Evolutionary conservation across 495 filamentous ascomycete genomes (phyloP), one percentile per base, ranked within the genome.

Genomic region (Penicillium longicatenatum): DNA sequence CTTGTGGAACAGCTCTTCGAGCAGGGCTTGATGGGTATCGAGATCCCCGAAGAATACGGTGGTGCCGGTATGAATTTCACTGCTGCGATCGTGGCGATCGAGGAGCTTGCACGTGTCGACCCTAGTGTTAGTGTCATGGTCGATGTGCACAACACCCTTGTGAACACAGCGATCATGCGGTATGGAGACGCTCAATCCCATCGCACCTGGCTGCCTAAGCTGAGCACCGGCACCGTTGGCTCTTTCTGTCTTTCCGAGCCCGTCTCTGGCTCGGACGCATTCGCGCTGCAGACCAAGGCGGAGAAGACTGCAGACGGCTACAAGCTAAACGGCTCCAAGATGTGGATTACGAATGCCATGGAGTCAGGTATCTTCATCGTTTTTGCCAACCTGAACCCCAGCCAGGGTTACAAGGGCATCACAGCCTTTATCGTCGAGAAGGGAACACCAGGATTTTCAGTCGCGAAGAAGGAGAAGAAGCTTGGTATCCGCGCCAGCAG

Each of bases 391-490:
- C 75, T 98, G 5, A 85, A 96, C 68, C 91, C 88, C 4, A 86
- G 82, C 72, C 88, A 91, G 70, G 92, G 89, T 12, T 96, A 99
- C 80, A 91, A 91, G 71, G 94, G 94, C 39, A 99, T 99, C 74
- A 93, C 92, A 1, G 93, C 93, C 43, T 98, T 99, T 72, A 83
- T 99, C 61, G 85, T 98, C 19, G 92, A 97, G 77, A 96, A 96
- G 76, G 86, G 78, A 63, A 89, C 85, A 49, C 86, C 88, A 54
- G 94, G 94, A 5, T 98, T 99, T 82, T 86, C 83, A 17, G 93
- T 99, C 70, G 91, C 94, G 19, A 99, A 99, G 84, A 99, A 99
- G 80, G 94, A 99, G 82, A 97, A 96, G 87, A 99, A 99, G 81
- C 85, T 99, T 31, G 94, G 94, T 43, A 99, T 99, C 76, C 86